Evolutionary conservation across 2,329 filamentous ascomycete genomes (phyloP).

Genomic region (Stromatinia cepivora): DNA sequence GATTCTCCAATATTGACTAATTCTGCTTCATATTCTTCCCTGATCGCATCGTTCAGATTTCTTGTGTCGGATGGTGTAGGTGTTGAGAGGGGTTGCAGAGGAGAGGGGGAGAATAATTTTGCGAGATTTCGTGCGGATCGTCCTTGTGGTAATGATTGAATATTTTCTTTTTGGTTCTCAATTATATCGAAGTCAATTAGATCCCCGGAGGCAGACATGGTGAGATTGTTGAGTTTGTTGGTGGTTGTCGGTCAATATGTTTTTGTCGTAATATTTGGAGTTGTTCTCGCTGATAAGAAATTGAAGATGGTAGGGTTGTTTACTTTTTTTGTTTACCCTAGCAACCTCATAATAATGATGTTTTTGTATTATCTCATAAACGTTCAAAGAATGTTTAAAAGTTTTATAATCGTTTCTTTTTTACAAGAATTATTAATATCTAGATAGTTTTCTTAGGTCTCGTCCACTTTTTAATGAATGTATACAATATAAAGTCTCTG

Average conservation of each 20-base stretch:
- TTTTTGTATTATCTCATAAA: too few relatives aligned
- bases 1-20: conserved; percentile 76
- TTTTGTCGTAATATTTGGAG: background rate
- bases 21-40: conserved; percentile 85
- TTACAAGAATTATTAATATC: too few relatives aligned
- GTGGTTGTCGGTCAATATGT: background rate
- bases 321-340: conserved; percentile 9
- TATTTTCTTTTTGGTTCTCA: conserved; percentile 97
- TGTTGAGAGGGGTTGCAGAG: conserved; percentile 57
- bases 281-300: background rate
- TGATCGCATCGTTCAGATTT: conserved; percentile 75
- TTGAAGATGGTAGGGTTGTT: background rate
- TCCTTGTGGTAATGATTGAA: conserved; percentile 85
- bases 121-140: conserved; percentile 88
- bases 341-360: conserved; percentile 2
- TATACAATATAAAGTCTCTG: too few relatives aligned
- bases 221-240: background rate
- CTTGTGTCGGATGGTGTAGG: conserved; percentile 71
- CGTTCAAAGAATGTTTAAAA: too few relatives aligned
- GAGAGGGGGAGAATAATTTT: conserved; percentile 71
- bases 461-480: too few relatives aligned
- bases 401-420: too few relatives aligned
- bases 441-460: too few relatives aligned
- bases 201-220: conserved; percentile 52
- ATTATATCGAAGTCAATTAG: conserved; percentile 84